Evolutionary conservation across 306 rosid species (phyloP).

Genomic region (Acacia crassicarpa): DNA sequence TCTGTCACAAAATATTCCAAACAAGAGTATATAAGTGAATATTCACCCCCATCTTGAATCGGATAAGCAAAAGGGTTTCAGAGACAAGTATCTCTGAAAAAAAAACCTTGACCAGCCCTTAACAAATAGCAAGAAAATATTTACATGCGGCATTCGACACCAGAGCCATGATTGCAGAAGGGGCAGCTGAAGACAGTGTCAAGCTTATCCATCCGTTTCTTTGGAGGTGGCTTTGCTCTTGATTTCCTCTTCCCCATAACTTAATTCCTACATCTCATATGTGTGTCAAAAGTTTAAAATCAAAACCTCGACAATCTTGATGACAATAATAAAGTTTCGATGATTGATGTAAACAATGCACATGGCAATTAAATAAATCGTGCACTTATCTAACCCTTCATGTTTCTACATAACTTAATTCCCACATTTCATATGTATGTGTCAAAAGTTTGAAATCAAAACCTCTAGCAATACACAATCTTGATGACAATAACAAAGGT

Average conservation of each 20-base stretch:
- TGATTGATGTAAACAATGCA: not conserved
- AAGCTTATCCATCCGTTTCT: constrained; percentile 95
- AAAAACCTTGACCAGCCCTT: not conserved
- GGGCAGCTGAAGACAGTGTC: constrained; percentile 97
- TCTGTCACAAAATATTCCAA: constrained; percentile 46
- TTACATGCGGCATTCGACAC: constrained; percentile 95
- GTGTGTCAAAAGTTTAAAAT: not conserved
- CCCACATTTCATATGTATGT: constrained; percentile 18
- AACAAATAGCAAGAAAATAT: constrained; percentile 16
- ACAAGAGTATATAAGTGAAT: not conserved
- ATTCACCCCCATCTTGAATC: constrained; percentile 6
- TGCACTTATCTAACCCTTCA: constrained; percentile 1
- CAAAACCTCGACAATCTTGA: not conserved
- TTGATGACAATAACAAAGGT: not conserved
- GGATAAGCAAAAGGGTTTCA: not conserved
- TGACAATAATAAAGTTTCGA: not conserved
- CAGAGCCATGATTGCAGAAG: constrained; percentile 92
- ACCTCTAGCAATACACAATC: not conserved
- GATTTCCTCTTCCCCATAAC: constrained; percentile 94
- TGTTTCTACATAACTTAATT: constrained; percentile 49
- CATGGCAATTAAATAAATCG: not conserved
- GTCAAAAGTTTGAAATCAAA: not conserved
- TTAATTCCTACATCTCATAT: constrained; percentile 34
- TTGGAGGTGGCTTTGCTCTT: constrained; percentile 88
- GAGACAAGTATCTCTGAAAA: not conserved